Base-by-base conservation (phyloP, 192 early-diverging fungal genomes). In the Rhizoclosmatium globosum region DNA sequence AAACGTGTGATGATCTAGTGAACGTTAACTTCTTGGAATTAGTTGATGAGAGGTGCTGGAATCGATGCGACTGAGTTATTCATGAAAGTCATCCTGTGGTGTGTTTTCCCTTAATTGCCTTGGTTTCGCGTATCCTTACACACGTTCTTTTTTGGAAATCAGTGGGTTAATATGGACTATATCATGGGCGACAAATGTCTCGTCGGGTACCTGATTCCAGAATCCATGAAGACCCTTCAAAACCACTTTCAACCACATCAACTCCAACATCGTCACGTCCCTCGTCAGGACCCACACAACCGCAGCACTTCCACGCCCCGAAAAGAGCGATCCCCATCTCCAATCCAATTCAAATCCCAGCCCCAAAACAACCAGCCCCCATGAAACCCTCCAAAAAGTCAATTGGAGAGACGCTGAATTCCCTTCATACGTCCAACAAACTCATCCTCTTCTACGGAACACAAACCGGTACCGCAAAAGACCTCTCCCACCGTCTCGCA, bases 391-490 rank as follows among this genome's bases (percentile, higher is more conserved):
- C 75, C 64, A 89, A 85, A 58, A 81, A 87, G 66, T 84, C 86
- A 19, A 57, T 89, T 68, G 47, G 82, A 43, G 78, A 61, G 44
- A 83, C 83, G 38, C 76, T 87, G 17, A 71, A 61, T 11, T 42
- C 79, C 17, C 4, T 82, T 3, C 69, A 71, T 3, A 59, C 67
- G 57, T 44, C 71, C 6, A 47, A 77, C 74, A 89, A 93, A 68
- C 90, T 95, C 44, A 90, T 96, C 47, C 84, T 96, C 46, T 96
- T 99, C 79, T 99, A 96, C 79, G 98, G 98, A 60, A 97, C 96
- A 23, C 98, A 99, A 87, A 99, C 98, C 6, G 98, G 98, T 68
- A 99, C 98, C 6, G 98, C 97, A 48, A 97, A 99, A 85, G 98
- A 99, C 80, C 96, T 98, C 86, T 96, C 98, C 61, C 87, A 88